Conservation (phyloP, 257 asterid species). For the Coffea canephora region DNA sequence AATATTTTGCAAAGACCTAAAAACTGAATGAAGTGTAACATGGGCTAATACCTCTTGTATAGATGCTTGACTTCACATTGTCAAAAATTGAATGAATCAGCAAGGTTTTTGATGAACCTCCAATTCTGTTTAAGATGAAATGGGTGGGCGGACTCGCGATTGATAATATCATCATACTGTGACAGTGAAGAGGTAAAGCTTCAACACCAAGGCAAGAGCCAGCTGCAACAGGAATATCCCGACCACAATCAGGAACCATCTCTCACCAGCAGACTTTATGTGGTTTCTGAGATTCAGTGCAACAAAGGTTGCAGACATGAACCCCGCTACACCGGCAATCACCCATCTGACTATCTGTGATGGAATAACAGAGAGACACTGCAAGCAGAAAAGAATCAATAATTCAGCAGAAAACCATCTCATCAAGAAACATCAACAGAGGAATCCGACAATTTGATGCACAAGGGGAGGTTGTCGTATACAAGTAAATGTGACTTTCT, state of each 20-base stretch:
- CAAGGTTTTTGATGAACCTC: constrained; percentile 13
- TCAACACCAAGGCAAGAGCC: constrained; percentile 85
- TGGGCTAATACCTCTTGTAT: constrained; percentile 6
- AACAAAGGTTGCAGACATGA: constrained; percentile 91
- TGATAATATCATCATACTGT: constrained; percentile 34
- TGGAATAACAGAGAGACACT: constrained; percentile 90
- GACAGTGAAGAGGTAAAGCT: constrained; percentile 76
- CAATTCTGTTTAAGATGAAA: not conserved
- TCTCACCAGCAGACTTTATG: constrained; percentile 91
- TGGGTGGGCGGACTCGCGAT: not conserved
- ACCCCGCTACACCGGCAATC: constrained; percentile 84
- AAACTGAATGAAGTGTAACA: constrained; percentile 19
- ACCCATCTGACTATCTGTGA: constrained; percentile 88
- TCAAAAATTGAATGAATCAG: constrained; percentile 53
- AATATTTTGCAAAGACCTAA: not conserved
- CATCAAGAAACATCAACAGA: not conserved
- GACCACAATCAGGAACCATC: constrained; percentile 87
- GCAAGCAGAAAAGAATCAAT: constrained; percentile 30
- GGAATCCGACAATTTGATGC: not conserved
- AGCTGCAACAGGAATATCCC: constrained; percentile 92
- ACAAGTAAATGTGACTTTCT: not conserved
- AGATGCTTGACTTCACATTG: constrained; percentile 24
- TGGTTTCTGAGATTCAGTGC: constrained; percentile 87
- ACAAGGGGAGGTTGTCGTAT: not conserved
- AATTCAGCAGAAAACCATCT: not conserved